A percentile compares a stretch with the other conserved stretches of the same genome.
Evolutionary conservation across 768 basidiomycete genomes (phyloP).

Genomic region (Hydnum rufescens): DNA sequence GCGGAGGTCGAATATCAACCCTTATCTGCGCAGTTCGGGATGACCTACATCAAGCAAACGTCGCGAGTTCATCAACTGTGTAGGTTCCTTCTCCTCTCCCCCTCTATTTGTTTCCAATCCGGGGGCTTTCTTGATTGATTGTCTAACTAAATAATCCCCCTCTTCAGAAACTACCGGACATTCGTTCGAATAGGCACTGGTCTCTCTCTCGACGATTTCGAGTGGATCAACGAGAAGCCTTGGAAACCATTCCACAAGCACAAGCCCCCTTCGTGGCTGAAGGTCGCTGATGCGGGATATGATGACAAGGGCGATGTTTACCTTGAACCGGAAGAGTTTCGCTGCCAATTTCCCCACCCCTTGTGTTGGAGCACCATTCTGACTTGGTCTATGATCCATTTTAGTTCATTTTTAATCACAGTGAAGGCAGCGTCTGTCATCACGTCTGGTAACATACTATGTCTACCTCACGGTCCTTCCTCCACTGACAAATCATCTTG

Average conservation of each 20-base stretch:
- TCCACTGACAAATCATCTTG: too few relatives aligned
- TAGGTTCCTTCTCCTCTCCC: slow-evolving; percentile 16
- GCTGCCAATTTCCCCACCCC: slow-evolving; percentile 12
- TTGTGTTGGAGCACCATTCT: too few relatives aligned
- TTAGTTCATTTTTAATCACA: slow-evolving; percentile 79
- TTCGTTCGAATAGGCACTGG: slow-evolving; percentile 88
- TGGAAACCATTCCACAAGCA: slow-evolving; percentile 71
- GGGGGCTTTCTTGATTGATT: neutral
- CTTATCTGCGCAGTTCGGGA: slow-evolving; percentile 80
- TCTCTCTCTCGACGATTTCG: slow-evolving; percentile 66
- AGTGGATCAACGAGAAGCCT: slow-evolving; percentile 61
- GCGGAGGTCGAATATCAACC: slow-evolving; percentile 77
- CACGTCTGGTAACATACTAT: slow-evolving; percentile 49
- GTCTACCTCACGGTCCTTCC: too few relatives aligned
- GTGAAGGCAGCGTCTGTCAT: slow-evolving; percentile 90
- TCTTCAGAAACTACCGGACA: slow-evolving; percentile 45
- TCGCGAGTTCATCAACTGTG: slow-evolving; percentile 34
- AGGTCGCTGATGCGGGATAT: slow-evolving; percentile 30
- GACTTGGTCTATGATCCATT: too few relatives aligned
- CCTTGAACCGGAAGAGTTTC: slow-evolving; percentile 74
- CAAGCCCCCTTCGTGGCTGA: slow-evolving; percentile 43
- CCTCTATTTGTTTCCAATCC: neutral
- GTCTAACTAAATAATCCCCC: neutral
- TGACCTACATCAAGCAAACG: slow-evolving; percentile 29
- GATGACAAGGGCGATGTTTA: slow-evolving; percentile 86